Evolutionary conservation across 2,329 filamentous ascomycete genomes (phyloP), one percentile per base, ranked within the genome.

Genomic region (Fusarium foetens): DNA sequence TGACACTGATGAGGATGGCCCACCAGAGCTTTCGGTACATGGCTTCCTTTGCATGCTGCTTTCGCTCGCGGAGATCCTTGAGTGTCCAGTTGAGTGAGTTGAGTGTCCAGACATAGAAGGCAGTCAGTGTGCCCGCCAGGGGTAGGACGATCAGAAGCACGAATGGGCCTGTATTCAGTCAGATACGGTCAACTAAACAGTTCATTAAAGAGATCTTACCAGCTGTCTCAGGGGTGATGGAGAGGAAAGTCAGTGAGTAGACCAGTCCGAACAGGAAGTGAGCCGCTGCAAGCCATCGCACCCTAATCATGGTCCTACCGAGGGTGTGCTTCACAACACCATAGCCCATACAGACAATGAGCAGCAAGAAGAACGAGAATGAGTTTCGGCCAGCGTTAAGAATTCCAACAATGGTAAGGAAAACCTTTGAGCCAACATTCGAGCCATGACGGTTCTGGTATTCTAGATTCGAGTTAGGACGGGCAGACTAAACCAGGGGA

Each of bases 11-110:
- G 49, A 99, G 87, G 67, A 99, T 97, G 81, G 94, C 95, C 95
- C 95, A 99, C 95, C 97, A 99, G 19, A 99, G 90, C 81, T 97
- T 97, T 84, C 93, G 95, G 84, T 98, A 99, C 97, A 99, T 99
- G 82, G 89, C 83, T 52, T 95, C 94, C 81, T 99, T 99, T 76
- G 92, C 92, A 76, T 93, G 92, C 83, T 99, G 96, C 83, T 97
- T 98, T 73, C 96, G 92, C 78, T 97, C 94, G 61, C 93, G 88
- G n/a, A 99, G 88, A 78, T 98, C 95, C 83, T 98, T 98, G 85
- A 98, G 95, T 0, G 96, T 99, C 64, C 92, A 87, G 81, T 95
- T 97, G 64, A 99, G 88, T 27, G 95, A 97, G 84, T 98, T 98
- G 72, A 99, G 87, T 1, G 96, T 99, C 96, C 96, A 99, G 68